phyloP scores from a whole-genome alignment of 1,284 basidiomycete genomes.

The Sporisorium reilianum region DNA sequence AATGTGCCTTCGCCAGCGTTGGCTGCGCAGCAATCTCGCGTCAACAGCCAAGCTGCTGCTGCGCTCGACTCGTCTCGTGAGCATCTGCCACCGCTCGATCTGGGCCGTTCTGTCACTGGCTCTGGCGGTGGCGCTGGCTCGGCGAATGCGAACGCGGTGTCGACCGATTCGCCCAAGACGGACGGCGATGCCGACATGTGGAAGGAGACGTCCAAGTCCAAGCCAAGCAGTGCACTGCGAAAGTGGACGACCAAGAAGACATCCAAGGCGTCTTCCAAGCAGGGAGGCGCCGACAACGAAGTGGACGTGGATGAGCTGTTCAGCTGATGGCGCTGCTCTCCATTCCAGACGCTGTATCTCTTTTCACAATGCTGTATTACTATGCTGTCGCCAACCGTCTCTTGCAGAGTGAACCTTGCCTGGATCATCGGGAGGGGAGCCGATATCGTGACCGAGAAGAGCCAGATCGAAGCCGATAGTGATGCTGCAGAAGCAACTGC shows the following conservation, averaged over 20 bases:
- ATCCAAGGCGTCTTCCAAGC: constrained; percentile 5
- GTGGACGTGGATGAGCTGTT: constrained; percentile 39
- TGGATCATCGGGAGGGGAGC: neutral
- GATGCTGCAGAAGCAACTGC: neutral
- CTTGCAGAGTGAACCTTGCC: neutral
- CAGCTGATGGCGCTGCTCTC: constrained; percentile 1
- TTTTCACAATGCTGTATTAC: constrained; percentile 8
- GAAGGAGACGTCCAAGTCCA: constrained; percentile 23
- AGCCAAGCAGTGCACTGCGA: constrained; percentile 15
- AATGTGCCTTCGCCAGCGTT: neutral
- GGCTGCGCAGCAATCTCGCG: neutral
- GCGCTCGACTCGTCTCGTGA: constrained; percentile 7
- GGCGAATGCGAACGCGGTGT: neutral
- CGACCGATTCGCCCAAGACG: constrained; percentile 10
- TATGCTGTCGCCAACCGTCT: neutral
- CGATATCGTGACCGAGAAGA: neutral
- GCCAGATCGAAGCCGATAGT: neutral
- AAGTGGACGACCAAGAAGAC: constrained; percentile 32
- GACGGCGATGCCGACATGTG: constrained; percentile 35
- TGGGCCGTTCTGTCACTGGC: constrained; percentile 15
- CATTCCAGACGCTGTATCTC: neutral
- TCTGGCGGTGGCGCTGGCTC: too few species aligned
- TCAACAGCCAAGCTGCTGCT: neutral
- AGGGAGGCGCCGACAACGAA: constrained; percentile 12
- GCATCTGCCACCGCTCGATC: constrained; percentile 18